A percentile compares a stretch with the other conserved stretches of the same genome.
phyloP scores from a whole-genome alignment of 805 yeast genomes.

The Kodamaea sagamina region DNA sequence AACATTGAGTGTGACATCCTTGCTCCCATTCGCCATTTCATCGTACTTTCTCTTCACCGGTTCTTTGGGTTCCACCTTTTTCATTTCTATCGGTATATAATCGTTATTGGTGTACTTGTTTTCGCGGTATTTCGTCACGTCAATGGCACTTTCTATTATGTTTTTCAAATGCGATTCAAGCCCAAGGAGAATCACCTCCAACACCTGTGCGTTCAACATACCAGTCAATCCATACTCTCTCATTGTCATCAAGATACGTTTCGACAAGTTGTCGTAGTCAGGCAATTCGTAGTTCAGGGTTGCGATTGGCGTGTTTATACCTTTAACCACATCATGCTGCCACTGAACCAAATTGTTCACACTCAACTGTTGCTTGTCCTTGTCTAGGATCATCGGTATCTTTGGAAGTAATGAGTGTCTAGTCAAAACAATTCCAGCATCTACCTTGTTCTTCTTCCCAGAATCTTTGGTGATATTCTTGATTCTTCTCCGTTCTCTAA shows the following conservation, averaged over 20 bases:
- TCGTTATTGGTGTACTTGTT: conserved; percentile 44
- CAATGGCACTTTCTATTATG: conserved; percentile 72
- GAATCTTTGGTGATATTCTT: conserved; percentile 81
- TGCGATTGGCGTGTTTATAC: conserved; percentile 77
- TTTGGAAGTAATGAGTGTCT: conserved; percentile 78
- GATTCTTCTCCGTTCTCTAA: conserved; percentile 80
- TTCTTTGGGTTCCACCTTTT: conserved; percentile 16
- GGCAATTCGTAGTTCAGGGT: conserved; percentile 81
- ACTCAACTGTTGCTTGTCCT: conserved; percentile 45
- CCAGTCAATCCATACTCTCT: conserved; percentile 90
- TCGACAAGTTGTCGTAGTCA: conserved; percentile 66
- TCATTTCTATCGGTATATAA: conserved; percentile 25
- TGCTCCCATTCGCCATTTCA: conserved; percentile 15
- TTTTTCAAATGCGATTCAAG: conserved; percentile 77
- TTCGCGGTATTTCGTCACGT: conserved; percentile 64
- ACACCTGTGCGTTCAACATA: conserved; percentile 69
- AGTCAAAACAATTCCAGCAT: conserved; percentile 65
- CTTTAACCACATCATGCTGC: conserved; percentile 90
- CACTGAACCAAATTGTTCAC: conserved; percentile 67
- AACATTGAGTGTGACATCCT: conserved; percentile 50
- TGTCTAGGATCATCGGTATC: conserved; percentile 70
- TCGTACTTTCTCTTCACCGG: conserved; percentile 24
- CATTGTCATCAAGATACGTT: conserved; percentile 76
- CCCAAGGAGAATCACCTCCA: conserved; percentile 79
- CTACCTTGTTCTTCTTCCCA: conserved; percentile 75